phyloP scores from a whole-genome alignment of 2,329 filamentous ascomycete genomes.

The Neophaeococcomyces mojaviensis region DNA sequence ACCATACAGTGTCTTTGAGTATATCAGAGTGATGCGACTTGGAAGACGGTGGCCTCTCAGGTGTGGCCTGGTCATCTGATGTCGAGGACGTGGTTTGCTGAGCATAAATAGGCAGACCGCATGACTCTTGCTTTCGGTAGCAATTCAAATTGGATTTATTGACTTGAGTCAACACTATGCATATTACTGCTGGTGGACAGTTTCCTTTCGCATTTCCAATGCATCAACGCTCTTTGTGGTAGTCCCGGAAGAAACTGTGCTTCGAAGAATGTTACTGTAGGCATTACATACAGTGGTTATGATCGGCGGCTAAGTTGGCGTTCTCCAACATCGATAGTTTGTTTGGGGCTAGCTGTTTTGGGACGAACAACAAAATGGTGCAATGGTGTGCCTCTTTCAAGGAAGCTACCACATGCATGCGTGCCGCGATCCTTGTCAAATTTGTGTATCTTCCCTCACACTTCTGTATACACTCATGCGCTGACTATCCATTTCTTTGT shows the following conservation, averaged over 20 bases:
- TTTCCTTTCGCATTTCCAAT: too few relatives aligned
- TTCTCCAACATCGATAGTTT: not conserved
- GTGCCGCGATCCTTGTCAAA: too few relatives aligned
- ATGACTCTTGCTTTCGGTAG: conserved; percentile 2
- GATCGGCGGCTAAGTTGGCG: conserved; percentile 7
- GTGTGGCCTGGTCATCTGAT: not conserved
- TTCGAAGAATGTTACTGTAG: too few relatives aligned
- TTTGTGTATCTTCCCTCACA: not conserved
- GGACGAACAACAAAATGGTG: conserved; percentile 24
- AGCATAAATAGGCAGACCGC: not conserved
- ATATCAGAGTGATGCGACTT: not conserved
- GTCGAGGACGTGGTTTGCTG: not conserved
- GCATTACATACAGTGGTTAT: too few relatives aligned
- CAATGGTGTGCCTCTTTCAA: too few relatives aligned
- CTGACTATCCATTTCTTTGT: not conserved
- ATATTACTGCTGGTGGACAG: too few relatives aligned
- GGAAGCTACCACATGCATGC: too few relatives aligned
- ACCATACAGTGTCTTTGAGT: not conserved
- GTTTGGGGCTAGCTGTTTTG: conserved; percentile 11
- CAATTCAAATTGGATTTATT: not conserved
- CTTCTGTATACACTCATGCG: not conserved
- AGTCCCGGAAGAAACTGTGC: too few relatives aligned
- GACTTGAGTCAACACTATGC: too few relatives aligned
- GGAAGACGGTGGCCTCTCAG: too few relatives aligned
- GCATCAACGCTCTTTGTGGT: too few relatives aligned